Conservation (phyloP, 2,329 filamentous ascomycete species). For the Claviceps arundinis region DNA sequence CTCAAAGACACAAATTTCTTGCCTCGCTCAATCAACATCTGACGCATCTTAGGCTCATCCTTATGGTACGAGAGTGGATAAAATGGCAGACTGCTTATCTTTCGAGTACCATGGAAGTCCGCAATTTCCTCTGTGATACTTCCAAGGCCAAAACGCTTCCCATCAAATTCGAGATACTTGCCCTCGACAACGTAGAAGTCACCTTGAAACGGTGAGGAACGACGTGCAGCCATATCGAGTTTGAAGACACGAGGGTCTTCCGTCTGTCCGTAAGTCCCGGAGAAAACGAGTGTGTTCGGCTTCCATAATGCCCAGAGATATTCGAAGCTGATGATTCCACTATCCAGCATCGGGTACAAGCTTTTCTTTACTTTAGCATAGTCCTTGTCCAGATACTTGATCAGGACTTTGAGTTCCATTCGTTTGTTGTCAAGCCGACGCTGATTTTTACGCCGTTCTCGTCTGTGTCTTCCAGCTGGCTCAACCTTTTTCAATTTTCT, state of each 20-base stretch:
- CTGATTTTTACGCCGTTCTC: slow-evolving; percentile 47
- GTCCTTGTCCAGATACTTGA: slow-evolving; percentile 70
- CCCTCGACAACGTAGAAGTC: slow-evolving; percentile 68
- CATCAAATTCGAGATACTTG: slow-evolving; percentile 76
- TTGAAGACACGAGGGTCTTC: slow-evolving; percentile 76
- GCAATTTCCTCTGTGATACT: slow-evolving; percentile 55
- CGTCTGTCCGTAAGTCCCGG: slow-evolving; percentile 60
- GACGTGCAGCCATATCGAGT: slow-evolving; percentile 62
- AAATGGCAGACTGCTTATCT: slow-evolving; percentile 64
- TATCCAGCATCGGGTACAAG: slow-evolving; percentile 66
- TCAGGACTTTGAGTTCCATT: slow-evolving; percentile 55
- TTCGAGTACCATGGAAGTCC: slow-evolving; percentile 66
- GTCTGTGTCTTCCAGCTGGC: slow-evolving; percentile 31
- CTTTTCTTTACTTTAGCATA: slow-evolving; percentile 65
- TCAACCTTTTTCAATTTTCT: slow-evolving; percentile 51
- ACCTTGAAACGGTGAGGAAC: slow-evolving; percentile 54
- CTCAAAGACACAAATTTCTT: slow-evolving; percentile 73
- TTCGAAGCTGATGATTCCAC: slow-evolving; percentile 78
- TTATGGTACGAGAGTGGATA: slow-evolving; percentile 75
- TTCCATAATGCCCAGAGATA: slow-evolving; percentile 83
- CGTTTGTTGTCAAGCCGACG: slow-evolving; percentile 45
- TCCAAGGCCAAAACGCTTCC: slow-evolving; percentile 70
- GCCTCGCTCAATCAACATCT: slow-evolving; percentile 62
- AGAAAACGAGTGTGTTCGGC: slow-evolving; percentile 67
- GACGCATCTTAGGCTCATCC: slow-evolving; percentile 49